A percentile compares a stretch with the other conserved stretches of the same genome.
These are phyloP conservation scores for Tolypocladium nubicola DNA, from an alignment of 2,329 filamentous ascomycete genomes.

Conservation along the genomic window DNA sequence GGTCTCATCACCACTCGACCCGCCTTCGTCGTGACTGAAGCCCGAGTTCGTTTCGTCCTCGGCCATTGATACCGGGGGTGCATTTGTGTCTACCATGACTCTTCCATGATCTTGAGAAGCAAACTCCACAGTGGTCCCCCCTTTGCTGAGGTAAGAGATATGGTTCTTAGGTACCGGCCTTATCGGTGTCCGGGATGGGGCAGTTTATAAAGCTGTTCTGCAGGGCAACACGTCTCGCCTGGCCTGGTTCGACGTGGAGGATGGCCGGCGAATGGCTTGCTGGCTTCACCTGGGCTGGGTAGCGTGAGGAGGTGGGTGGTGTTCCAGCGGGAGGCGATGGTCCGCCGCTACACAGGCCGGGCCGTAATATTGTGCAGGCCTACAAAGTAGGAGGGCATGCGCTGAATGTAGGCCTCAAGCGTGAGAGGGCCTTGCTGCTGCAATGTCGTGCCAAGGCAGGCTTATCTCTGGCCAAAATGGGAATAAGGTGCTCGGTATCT, in stretches of 20 bases:
- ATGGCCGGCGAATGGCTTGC: not conserved
- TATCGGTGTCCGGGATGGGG: not conserved
- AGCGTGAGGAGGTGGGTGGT: not conserved
- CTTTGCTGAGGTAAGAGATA: not conserved
- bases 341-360: not conserved
- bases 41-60: slow-evolving; percentile 25
- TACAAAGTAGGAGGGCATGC: not conserved
- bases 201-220: not conserved
- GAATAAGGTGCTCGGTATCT: not conserved
- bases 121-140: slow-evolving; percentile 2
- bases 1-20: slow-evolving; percentile 25
- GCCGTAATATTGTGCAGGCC: not conserved
- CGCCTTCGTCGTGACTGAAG: slow-evolving; percentile 24
- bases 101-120: slow-evolving; percentile 1
- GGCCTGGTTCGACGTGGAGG: not conserved
- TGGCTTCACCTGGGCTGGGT: not conserved
- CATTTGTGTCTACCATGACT: slow-evolving; percentile 7
- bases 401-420: not conserved
- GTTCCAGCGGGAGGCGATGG: not conserved
- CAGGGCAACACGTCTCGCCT: not conserved
- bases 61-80: slow-evolving; percentile 14
- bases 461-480: not conserved
- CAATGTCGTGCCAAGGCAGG: not conserved
- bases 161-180: not conserved
- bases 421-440: not conserved